These are phyloP conservation scores for Candida koratica DNA, from an alignment of 805 yeast species.

Conservation along the genomic window DNA sequence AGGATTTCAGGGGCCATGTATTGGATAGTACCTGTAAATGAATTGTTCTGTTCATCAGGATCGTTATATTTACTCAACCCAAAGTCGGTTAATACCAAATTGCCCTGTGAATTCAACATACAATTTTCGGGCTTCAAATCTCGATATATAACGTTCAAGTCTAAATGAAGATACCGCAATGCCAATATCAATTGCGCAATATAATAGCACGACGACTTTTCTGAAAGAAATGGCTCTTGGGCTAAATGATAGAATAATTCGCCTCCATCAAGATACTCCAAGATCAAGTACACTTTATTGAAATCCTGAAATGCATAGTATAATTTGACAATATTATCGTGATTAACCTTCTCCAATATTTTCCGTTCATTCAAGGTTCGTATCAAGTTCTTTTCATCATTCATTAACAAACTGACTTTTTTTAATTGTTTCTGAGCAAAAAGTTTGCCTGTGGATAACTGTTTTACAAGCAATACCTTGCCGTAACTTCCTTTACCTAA, in stretches of 20 bases:
- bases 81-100: constrained; percentile 43
- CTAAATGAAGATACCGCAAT: constrained; percentile 34
- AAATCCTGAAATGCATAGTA: constrained; percentile 44
- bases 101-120: constrained; percentile 39
- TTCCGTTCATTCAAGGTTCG: constrained; percentile 41
- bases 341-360: constrained; percentile 39
- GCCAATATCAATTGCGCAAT: constrained; percentile 42
- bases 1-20: constrained; percentile 48
- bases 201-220: constrained; percentile 38
- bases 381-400: constrained; percentile 25
- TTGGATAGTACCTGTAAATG: constrained; percentile 44
- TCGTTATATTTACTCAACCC: constrained; percentile 39
- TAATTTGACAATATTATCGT: constrained; percentile 42
- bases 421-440: constrained; percentile 44
- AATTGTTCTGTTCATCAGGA: constrained; percentile 18
- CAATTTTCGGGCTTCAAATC: constrained; percentile 46
- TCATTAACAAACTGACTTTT: constrained; percentile 33
- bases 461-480: constrained; percentile 39
- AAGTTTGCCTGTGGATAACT: constrained; percentile 32
- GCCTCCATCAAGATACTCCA: constrained; percentile 45
- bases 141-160: constrained; percentile 38
- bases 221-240: constrained; percentile 23
- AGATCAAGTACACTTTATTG: constrained; percentile 39
- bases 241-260: constrained; percentile 43
- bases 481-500: constrained; percentile 44